Conservation (phyloP, 148 eudicot species). For the Spergularia marina region DNA sequence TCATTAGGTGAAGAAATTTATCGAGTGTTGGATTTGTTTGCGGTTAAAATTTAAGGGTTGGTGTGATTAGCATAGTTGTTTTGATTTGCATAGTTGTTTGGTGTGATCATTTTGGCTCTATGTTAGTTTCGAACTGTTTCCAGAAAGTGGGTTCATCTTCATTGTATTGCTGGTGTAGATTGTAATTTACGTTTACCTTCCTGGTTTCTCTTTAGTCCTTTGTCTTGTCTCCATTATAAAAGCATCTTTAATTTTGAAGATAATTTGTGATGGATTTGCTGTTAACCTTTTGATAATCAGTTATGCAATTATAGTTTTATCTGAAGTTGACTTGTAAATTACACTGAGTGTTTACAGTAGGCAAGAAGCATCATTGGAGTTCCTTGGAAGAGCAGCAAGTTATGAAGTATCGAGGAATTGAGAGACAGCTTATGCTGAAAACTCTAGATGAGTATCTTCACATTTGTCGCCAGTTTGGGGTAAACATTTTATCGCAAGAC, state of each 20-base stretch:
- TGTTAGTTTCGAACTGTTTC: too few species aligned
- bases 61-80: background rate
- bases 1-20: too few species aligned
- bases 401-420: conserved; percentile 43
- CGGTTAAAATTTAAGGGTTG: too few species aligned
- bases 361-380: conserved; percentile 42
- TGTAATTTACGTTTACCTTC: too few species aligned
- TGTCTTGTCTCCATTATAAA: background rate
- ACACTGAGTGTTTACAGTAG: conserved; percentile 41
- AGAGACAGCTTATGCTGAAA: conserved; percentile 55
- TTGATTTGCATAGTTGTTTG: too few species aligned
- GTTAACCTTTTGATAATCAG: background rate
- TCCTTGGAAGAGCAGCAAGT: conserved; percentile 47
- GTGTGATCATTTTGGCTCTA: too few species aligned
- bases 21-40: too few species aligned
- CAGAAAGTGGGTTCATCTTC: too few species aligned
- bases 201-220: too few species aligned
- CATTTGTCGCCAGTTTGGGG: conserved; percentile 60
- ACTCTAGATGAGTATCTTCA: conserved; percentile 45
- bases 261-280: background rate
- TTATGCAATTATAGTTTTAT: background rate
- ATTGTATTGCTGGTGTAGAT: too few species aligned
- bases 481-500: conserved; percentile 27
- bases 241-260: background rate
- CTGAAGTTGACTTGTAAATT: background rate